Conservation (phyloP, 495 filamentous ascomycete genomes). For the Rusavskia elegans region DNA sequence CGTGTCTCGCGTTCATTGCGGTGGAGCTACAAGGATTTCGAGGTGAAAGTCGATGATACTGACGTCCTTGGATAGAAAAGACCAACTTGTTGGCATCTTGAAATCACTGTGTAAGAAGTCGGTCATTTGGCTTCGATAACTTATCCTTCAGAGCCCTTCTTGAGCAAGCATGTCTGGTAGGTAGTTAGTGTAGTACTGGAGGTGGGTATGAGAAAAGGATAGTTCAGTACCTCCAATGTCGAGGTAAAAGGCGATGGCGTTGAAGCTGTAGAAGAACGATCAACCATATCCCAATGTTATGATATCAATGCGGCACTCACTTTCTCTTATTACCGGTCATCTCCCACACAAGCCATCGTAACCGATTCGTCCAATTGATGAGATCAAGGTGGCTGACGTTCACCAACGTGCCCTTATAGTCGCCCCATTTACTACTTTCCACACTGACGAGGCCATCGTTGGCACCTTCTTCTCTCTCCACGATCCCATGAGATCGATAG, state of each 20-base stretch:
- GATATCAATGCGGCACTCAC: slow-evolving; percentile 28
- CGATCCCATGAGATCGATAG: slow-evolving; percentile 51
- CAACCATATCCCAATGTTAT: not conserved
- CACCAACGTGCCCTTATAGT: slow-evolving; percentile 80
- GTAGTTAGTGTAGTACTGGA: not conserved
- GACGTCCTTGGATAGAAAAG: too few species aligned
- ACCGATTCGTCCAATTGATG: slow-evolving; percentile 88
- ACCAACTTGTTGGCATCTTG: too few species aligned
- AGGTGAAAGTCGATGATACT: too few species aligned
- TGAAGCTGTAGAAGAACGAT: slow-evolving; percentile 46
- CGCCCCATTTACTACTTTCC: slow-evolving; percentile 72
- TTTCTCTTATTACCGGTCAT: slow-evolving; percentile 52
- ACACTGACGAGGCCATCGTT: slow-evolving; percentile 95
- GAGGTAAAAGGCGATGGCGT: slow-evolving; percentile 89
- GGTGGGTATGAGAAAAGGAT: not conserved
- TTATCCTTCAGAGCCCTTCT: slow-evolving; percentile 18
- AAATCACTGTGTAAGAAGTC: too few species aligned
- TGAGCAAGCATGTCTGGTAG: slow-evolving; percentile 23
- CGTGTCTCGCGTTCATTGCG: too few species aligned
- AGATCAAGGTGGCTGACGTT: slow-evolving; percentile 80
- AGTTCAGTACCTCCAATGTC: slow-evolving; percentile 51
- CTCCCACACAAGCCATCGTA: slow-evolving; percentile 54
- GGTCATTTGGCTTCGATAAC: not conserved
- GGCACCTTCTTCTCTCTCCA: slow-evolving; percentile 54
- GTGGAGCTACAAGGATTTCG: too few species aligned